These are phyloP conservation scores for Sporothrix brunneoviolacea DNA, from an alignment of 2,329 filamentous ascomycete genomes.

Conservation along the genomic window DNA sequence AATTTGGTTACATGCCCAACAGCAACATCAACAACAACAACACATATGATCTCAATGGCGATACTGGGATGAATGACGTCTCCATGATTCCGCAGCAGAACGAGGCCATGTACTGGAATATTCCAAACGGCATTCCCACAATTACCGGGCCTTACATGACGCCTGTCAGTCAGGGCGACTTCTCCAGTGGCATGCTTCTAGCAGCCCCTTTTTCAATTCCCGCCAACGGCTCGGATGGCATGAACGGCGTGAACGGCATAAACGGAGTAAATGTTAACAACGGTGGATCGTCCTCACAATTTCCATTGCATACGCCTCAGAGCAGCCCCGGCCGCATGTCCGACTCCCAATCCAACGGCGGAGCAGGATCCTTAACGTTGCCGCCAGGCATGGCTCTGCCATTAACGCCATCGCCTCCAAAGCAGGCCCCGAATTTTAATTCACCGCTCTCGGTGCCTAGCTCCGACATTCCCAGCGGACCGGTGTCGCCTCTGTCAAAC, in stretches of 20 bases:
- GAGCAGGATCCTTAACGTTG: no score
- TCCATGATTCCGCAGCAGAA: neutral
- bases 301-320: constrained; percentile 9
- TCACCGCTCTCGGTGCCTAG: constrained; percentile 33
- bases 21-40: neutral
- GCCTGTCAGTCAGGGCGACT: constrained; percentile 2
- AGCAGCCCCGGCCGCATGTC: constrained; percentile 11
- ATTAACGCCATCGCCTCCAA: constrained; percentile 11
- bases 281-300: neutral
- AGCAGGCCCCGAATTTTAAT: constrained; percentile 36
- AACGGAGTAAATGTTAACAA: constrained; percentile 9
- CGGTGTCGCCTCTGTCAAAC: constrained; percentile 34
- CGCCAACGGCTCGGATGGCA: neutral
- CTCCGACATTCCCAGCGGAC: constrained; percentile 23
- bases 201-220: neutral
- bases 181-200: constrained; percentile 2
- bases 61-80: no score
- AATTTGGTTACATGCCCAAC: neutral
- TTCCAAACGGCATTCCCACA: constrained; percentile 5
- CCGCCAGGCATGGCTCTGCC: constrained; percentile 29
- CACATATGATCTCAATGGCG: no score
- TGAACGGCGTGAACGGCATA: neutral
- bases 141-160: constrained; percentile 6
- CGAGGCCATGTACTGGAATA: neutral
- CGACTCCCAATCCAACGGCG: neutral